Base-by-base conservation (phyloP, 768 basidiomycete species). In the Trametes cingulata region DNA sequence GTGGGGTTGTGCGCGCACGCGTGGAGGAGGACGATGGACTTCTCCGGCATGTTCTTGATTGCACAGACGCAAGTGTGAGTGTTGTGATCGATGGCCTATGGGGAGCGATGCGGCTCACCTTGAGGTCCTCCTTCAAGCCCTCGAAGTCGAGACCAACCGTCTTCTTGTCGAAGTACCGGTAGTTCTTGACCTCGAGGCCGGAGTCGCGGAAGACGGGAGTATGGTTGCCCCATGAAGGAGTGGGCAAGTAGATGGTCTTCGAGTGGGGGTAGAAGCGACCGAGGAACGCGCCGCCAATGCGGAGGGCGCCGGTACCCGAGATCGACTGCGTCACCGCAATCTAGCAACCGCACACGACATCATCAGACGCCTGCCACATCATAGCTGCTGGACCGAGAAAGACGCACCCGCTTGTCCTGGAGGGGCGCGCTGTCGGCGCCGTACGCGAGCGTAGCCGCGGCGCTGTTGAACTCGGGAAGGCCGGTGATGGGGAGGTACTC, bases 1-100 rank as follows among this genome's bases (percentile, higher is more conserved):
- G 94, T 95, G n/a, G 96, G 96, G 77, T 99, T 99, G 82, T 98
- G 94, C 25, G 96, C 97, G 75, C 97, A 98, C 3, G 96, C 96
- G 69, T 98, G 96, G 19, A 99, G 78, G 60, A 98, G 82, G 14
- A 98, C 90, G 63, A 96, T 85, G 36, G 94, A 85, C 56, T 85
- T 79, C 69, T 90, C 86, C 2, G 93, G 89, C 52, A 87, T 89
- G 61, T 78, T 84, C 88, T 77, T 46, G 19, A 54, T 24, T 35
- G 6, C 20, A 10, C 47, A 35, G 29, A 10, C 6, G 10, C 29
- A 33, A 33, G 29, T 5, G 29, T 17, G 25, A 46, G 43, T 6
- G 14, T 43, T 59, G 48, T 65, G 27, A 45, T 17, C 52, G n/a
- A 41, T 5, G 47, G 27, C n/a, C 24, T 33, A 27, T 36, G 9